Evolutionary conservation across 805 yeast genomes (phyloP).

Genomic region (Metschnikowia matae): DNA sequence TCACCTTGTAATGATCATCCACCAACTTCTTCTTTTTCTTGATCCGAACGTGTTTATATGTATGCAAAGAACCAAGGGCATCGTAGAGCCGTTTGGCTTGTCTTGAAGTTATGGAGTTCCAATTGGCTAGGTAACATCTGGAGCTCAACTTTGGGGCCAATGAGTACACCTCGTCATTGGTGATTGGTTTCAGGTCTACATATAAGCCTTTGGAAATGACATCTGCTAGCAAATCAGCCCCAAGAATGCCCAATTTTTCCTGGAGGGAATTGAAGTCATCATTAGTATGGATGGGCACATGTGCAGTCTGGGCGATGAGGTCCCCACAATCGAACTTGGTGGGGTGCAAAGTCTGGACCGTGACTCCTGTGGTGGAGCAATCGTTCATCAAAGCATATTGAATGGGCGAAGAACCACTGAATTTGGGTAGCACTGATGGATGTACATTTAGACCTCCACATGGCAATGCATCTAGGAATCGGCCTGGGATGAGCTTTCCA

Average conservation of each 20-base stretch:
- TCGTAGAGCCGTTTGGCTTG: constrained; percentile 41
- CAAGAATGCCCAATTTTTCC: constrained; percentile 51
- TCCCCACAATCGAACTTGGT: constrained; percentile 77
- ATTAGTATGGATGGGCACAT: constrained; percentile 33
- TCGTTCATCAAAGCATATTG: constrained; percentile 70
- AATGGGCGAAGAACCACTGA: constrained; percentile 87
- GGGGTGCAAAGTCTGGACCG: constrained; percentile 89
- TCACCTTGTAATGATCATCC: constrained; percentile 35
- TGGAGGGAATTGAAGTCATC: constrained; percentile 48
- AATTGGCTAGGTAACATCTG: constrained; percentile 40
- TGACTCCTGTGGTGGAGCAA: constrained; percentile 69
- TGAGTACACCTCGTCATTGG: constrained; percentile 31
- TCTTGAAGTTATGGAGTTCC: constrained; percentile 39
- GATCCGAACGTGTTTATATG: constrained; percentile 37
- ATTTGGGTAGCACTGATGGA: constrained; percentile 80
- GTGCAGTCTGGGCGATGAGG: constrained; percentile 55
- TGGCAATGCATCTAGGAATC: constrained; percentile 44
- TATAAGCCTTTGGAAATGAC: constrained; percentile 37
- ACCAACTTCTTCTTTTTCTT: constrained; percentile 30
- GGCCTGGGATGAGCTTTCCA: constrained; percentile 73
- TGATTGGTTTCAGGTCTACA: background rate
- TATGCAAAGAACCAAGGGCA: constrained; percentile 54
- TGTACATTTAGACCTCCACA: constrained; percentile 86
- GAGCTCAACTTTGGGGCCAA: constrained; percentile 57
- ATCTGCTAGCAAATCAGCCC: constrained; percentile 54